Percentiles rank a stretch among this genome's conserved stretches.
phyloP scores from a whole-genome alignment of 2,329 filamentous ascomycete genomes.

The Ambrosiella cleistominuta region DNA sequence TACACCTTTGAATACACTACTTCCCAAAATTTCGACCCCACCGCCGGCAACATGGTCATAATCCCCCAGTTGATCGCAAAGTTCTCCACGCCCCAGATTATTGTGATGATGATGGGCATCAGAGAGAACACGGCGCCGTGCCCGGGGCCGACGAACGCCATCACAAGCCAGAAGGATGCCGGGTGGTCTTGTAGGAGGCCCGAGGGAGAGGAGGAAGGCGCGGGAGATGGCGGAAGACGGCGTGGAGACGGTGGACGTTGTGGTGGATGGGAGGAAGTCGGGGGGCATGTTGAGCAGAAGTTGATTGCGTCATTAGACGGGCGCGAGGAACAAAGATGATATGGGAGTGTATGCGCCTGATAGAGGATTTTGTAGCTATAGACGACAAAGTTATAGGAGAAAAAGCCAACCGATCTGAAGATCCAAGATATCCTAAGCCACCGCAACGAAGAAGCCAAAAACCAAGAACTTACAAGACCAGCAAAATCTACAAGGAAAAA shows the following conservation, averaged over 20 bases:
- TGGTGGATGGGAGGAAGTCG: conserved; percentile 1
- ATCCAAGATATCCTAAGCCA: too few relatives aligned
- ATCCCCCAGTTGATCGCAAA: conserved; percentile 98
- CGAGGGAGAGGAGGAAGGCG: conserved; percentile 27
- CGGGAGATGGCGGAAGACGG: background rate
- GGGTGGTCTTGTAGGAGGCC: conserved; percentile 57
- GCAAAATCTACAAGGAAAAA: too few relatives aligned
- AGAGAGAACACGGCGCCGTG: conserved; percentile 86
- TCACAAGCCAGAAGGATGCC: conserved; percentile 71
- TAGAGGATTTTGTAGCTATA: too few relatives aligned
- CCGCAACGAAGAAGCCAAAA: too few relatives aligned
- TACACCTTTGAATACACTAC: conserved; percentile 70
- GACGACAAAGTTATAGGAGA: too few relatives aligned
- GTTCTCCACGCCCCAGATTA: conserved; percentile 97
- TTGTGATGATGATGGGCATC: conserved; percentile 80
- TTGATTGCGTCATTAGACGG: too few relatives aligned
- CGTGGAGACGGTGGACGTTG: conserved; percentile 1
- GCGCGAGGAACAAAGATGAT: too few relatives aligned
- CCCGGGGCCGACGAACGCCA: conserved; percentile 67
- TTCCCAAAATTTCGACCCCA: conserved; percentile 80
- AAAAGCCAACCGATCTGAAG: too few relatives aligned
- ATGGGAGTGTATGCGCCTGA: too few relatives aligned
- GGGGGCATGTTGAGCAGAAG: too few relatives aligned
- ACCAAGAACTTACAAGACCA: too few relatives aligned
- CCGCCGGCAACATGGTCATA: conserved; percentile 75